phyloP scores from a whole-genome alignment of 305 asterid species.

The Fraxinus sp. region DNA sequence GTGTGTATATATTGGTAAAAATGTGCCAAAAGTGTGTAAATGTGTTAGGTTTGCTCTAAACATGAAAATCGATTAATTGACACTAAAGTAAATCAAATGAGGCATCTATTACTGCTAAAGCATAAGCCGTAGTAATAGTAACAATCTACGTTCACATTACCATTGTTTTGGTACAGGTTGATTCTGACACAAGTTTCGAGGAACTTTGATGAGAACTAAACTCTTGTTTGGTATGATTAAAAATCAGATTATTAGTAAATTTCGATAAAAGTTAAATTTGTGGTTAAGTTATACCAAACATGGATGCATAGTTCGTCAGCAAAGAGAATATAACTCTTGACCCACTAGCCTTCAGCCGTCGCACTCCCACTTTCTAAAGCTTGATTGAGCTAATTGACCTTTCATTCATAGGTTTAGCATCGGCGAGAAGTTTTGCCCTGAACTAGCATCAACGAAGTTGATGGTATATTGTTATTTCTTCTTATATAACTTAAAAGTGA shows the following conservation, averaged over 20 bases:
- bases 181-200: background rate
- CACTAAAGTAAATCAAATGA: background rate
- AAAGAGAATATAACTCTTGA: background rate
- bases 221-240: background rate
- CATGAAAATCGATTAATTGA: background rate
- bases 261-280: too few species aligned
- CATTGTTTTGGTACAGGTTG: background rate
- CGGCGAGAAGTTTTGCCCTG: background rate
- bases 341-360: background rate
- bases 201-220: background rate
- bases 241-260: too few species aligned
- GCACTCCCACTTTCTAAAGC: background rate
- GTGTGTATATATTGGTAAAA: background rate
- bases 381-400: background rate
- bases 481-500: background rate
- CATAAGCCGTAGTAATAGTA: background rate
- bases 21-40: background rate
- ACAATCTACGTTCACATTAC: background rate
- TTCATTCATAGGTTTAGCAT: background rate
- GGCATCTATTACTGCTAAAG: background rate
- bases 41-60: background rate
- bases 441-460: background rate
- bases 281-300: background rate
- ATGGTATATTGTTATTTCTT: background rate
- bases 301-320: background rate